Percentiles rank a stretch among this genome's conserved stretches.
Conservation (phyloP, 805 yeast genomes). For the Crinitomyces ghanaensis region DNA sequence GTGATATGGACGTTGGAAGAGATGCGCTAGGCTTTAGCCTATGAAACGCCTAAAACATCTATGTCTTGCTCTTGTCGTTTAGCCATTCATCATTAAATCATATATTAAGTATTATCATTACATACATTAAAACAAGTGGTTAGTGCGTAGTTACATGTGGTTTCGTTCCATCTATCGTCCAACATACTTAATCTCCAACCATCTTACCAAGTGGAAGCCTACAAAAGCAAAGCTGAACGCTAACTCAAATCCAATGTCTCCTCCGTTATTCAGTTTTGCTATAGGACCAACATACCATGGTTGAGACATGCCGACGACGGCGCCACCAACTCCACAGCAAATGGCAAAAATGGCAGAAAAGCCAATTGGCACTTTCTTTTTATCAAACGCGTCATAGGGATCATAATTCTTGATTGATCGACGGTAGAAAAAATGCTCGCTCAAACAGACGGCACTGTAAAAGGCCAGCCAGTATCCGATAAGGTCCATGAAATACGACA, state of each 20-base stretch:
- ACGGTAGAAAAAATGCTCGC: conserved; percentile 76
- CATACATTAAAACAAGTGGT: no score
- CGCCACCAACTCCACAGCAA: conserved; percentile 77
- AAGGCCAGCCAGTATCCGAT: conserved; percentile 87
- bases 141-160: no score
- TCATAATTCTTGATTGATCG: conserved; percentile 52
- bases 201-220: conserved; percentile 46
- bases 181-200: conserved; percentile 52
- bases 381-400: conserved; percentile 48
- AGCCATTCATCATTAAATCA: no score
- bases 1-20: no score
- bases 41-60: no score
- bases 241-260: conserved; percentile 80
- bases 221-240: conserved; percentile 56
- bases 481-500: conserved; percentile 81
- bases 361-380: conserved; percentile 57
- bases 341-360: conserved; percentile 67
- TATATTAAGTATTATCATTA: no score
- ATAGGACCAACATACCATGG: conserved; percentile 71
- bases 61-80: no score
- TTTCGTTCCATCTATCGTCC: conserved; percentile 22
- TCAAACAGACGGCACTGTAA: conserved; percentile 61
- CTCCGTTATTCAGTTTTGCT: conserved; percentile 64
- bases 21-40: no score
- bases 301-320: conserved; percentile 79